Evolutionary conservation across 306 rosid species (phyloP).

Genomic region (Citrullus mucosospermus): DNA sequence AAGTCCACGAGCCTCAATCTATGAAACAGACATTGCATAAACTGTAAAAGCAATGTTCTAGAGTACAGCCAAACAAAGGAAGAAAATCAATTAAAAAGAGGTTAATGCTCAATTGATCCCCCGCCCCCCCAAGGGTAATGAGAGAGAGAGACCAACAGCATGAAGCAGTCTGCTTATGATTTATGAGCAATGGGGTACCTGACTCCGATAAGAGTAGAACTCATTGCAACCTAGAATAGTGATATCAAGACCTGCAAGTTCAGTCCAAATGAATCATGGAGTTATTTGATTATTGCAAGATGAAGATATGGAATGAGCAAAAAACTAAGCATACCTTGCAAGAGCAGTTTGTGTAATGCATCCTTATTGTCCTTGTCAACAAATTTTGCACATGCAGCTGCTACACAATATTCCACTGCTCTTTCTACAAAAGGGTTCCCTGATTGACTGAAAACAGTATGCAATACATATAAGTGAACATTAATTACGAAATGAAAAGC

Average conservation of each 20-base stretch:
- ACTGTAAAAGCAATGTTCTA: background rate
- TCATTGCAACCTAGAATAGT: slow-evolving; percentile 88
- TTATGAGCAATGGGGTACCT: slow-evolving; percentile 27
- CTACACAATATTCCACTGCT: slow-evolving; percentile 80
- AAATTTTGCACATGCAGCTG: slow-evolving; percentile 62
- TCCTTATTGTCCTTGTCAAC: slow-evolving; percentile 52
- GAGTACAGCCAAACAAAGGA: background rate
- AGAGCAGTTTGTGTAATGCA: slow-evolving; percentile 44
- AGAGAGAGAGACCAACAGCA: background rate
- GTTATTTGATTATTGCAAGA: slow-evolving; percentile 5
- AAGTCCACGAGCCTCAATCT: slow-evolving; percentile 79
- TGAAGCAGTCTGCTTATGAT: background rate
- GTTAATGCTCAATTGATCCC: background rate
- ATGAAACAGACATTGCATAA: slow-evolving; percentile 15
- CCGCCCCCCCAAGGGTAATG: background rate
- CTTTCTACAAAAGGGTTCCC: slow-evolving; percentile 90
- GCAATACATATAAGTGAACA: slow-evolving; percentile 10
- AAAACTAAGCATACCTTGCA: slow-evolving; percentile 41
- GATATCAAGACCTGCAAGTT: slow-evolving; percentile 69
- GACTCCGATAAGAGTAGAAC: slow-evolving; percentile 82
- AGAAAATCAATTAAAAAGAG: background rate
- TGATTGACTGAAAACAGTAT: slow-evolving; percentile 47
- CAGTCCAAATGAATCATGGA: slow-evolving; percentile 22
- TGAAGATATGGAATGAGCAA: background rate
- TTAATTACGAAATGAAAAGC: background rate